Evolutionary conservation across 176 grass and related monocot species (phyloP), one percentile per base, ranked within the genome.

Genomic region (Oryza glumipatula): DNA sequence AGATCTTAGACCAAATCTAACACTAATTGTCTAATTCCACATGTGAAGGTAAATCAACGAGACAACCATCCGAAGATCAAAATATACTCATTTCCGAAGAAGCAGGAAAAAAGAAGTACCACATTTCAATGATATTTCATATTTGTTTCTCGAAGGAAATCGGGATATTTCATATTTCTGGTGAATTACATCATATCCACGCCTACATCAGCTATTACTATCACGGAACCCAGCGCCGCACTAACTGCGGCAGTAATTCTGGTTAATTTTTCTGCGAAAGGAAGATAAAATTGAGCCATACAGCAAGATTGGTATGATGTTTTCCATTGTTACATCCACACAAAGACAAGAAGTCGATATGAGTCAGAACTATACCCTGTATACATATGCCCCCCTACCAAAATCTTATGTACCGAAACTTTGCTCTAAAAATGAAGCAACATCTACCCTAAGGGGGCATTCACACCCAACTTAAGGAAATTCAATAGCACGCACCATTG

Each of bases 361-460:
- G 43, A 79, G 74, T 48, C 68, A 80, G 52, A 76, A 75, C 94
- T 97, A 94, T 92, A 94, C 83, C 88, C 52, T 88, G 82, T 93
- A 93, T 88, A 96, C 84, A 97, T 71, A 47, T 56, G 82, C 19
- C 54, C 39, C 43, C 43, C 43, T 7, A 81, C 79, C 82, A 92
- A 92, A 94, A 90, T 87, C 83, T 90, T 97, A 94, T 97, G 94
- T 92, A 93, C 94, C 71, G 68, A 72, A 73, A 68, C 48, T 88
- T 85, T 73, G 70, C 82, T 76, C 79, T 75, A 84, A 24, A 79
- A 88, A 89, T 39, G 56, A 97, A 81, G 73, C 38, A 54, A 75
- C 64, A 86, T 84, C 79, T 89, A 83, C 67, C 45, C 79, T 85
- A 65, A 41, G 65, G 83, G 36, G 45, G 51, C 16, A 54, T 76